Base-by-base conservation (phyloP, 768 basidiomycete species). In the Leccinum truebloodii region DNA sequence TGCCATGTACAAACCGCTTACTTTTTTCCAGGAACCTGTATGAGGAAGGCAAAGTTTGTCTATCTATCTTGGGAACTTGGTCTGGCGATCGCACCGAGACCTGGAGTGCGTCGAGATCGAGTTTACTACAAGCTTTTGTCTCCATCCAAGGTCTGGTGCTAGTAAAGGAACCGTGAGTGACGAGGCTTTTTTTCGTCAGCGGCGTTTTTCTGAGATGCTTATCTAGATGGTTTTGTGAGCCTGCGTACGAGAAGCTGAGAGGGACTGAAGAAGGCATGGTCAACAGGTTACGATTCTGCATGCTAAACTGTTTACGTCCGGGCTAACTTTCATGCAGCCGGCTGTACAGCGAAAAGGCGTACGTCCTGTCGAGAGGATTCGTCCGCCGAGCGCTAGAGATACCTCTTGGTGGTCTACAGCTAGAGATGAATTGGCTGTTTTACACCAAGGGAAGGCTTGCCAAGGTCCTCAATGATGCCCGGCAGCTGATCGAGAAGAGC, bases 141-240 rank as follows among this genome's bases (percentile, higher is more conserved):
- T 95, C 94, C 32, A 95, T 97, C 50, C 95, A 96, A 71, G 95
- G 94, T 12, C 80, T 96, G 8, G 95, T 98, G 6, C 81, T 98
- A 7, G 94, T 96, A 13, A 92, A 91, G 73, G 90, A 95, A 69
- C 95, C 95, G 83, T 96, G 76, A 71, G 92, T 83, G 5, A 46
- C 44, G 44, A 46, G 20, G 3, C 37, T 56, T 50, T 5, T 59
- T 49, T 55, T 58, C 51, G 41, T 24, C 30, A 10, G 48, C 49
- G 41, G 20, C 57, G n/a, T 59, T 58, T 9, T 53, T 55, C 59
- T 49, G 59, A 49, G 28, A 51, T 39, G 20, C 12, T 59, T 10
- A 13, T 62, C 16, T 64, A 92, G 90, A 59, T 93, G 88, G 89
- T 95, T 88, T 69, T 94, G 91, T 66, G 94, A 98, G 70, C 95